phyloP scores from a whole-genome alignment of 2,329 filamentous ascomycete genomes.

The Fusarium nisikadoi region DNA sequence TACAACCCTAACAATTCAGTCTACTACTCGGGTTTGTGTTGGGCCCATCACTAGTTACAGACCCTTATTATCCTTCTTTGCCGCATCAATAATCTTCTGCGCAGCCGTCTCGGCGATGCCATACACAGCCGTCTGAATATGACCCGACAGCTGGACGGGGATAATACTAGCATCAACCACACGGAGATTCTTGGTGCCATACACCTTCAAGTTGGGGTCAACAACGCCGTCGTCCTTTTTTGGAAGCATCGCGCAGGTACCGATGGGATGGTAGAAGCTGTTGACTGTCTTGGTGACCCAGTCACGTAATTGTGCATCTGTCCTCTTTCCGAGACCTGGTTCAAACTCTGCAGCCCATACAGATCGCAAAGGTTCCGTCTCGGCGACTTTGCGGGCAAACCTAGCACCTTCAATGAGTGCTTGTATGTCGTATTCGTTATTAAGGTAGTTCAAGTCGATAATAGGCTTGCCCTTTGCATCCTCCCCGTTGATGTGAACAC shows the following conservation, averaged over 20 bases:
- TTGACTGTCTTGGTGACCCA: background rate
- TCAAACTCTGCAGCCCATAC: background rate
- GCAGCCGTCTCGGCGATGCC: background rate
- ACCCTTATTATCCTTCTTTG: accelerated
- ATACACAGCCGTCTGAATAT: background rate
- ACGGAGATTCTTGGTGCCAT: background rate
- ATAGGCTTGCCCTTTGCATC: background rate
- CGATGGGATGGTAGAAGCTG: background rate
- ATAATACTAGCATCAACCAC: background rate
- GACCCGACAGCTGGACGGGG: background rate
- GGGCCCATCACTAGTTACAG: background rate
- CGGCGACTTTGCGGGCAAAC: background rate
- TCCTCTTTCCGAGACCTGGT: background rate
- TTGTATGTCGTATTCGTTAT: background rate
- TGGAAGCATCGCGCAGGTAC: background rate
- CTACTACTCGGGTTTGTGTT: no score
- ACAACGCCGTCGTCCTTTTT: background rate
- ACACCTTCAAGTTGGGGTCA: background rate
- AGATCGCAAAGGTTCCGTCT: accelerated
- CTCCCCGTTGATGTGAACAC: background rate
- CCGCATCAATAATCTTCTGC: background rate
- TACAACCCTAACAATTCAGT: no score
- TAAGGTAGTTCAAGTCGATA: background rate
- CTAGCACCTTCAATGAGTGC: background rate
- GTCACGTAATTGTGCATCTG: background rate